Conservation (phyloP, 2,329 filamentous ascomycete species). For the Aureobasidium sp. region DNA sequence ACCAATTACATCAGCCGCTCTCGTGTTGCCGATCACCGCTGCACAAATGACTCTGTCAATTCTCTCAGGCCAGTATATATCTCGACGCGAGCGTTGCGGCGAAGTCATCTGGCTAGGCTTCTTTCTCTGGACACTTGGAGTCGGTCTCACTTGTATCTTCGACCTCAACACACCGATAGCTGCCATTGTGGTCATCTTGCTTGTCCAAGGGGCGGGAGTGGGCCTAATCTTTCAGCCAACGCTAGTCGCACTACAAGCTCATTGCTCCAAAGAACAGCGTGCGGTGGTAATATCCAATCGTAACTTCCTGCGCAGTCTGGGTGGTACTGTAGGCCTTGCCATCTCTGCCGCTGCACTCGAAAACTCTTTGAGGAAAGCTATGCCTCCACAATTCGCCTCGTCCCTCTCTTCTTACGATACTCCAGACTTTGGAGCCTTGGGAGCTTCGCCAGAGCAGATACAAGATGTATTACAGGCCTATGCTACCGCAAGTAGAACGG, state of each 20-base stretch:
- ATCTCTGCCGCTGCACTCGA: conserved; percentile 46
- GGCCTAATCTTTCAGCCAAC: conserved; percentile 47
- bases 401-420: neutral
- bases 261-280: conserved; percentile 48
- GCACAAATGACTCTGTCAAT: conserved; percentile 41
- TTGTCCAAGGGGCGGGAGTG: conserved; percentile 45
- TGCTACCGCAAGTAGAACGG: neutral
- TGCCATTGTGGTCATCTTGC: conserved; percentile 43
- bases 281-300: conserved; percentile 55
- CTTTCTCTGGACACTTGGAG: conserved; percentile 43
- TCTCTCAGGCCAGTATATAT: conserved; percentile 50
- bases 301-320: conserved; percentile 54
- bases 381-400: neutral
- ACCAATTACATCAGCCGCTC: conserved; percentile 42
- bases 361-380: neutral
- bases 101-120: conserved; percentile 49
- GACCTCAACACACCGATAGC: conserved; percentile 37
- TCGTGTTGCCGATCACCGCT: conserved; percentile 44
- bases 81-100: conserved; percentile 48
- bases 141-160: conserved; percentile 46
- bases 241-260: conserved; percentile 43
- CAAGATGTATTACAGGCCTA: neutral
- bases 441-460: neutral
- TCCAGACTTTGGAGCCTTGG: neutral
- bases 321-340: conserved; percentile 51